A percentile compares a stretch with the other conserved stretches of the same genome.
These are phyloP conservation scores for Eimeria maxima DNA, from an alignment of 169 alveolate species.

Conservation along the genomic window DNA sequence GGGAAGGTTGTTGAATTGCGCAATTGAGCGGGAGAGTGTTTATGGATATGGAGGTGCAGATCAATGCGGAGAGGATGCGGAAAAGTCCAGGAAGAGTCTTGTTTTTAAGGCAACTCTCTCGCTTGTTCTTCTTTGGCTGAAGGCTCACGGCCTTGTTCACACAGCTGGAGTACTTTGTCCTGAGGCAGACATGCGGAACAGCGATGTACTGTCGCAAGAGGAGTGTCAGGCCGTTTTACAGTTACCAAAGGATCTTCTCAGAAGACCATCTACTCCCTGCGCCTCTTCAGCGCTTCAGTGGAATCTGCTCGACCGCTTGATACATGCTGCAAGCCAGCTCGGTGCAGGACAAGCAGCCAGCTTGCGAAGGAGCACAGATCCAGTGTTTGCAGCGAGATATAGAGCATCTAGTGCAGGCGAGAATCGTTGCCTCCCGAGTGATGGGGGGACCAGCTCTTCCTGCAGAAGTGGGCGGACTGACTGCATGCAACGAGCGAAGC, in stretches of 20 bases:
- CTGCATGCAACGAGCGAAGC: neutral
- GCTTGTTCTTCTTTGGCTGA: conserved; percentile 52
- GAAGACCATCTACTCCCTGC: neutral
- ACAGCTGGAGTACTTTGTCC: conserved; percentile 69
- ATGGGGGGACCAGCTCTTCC: neutral
- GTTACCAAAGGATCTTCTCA: conserved; percentile 35
- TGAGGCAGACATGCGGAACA: conserved; percentile 23
- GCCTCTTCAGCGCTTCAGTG: conserved; percentile 33
- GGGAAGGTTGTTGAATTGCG: conserved; percentile 23
- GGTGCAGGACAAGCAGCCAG: neutral
- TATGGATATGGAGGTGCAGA: neutral
- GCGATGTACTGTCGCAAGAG: conserved; percentile 65
- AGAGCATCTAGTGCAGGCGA: conserved; percentile 23
- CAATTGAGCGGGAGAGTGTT: neutral
- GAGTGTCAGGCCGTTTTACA: conserved; percentile 39
- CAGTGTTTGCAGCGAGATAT: neutral
- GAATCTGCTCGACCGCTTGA: conserved; percentile 55
- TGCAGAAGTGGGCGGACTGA: neutral
- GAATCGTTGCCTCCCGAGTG: neutral
- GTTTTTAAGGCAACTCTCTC: conserved; percentile 74
- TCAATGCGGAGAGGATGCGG: neutral
- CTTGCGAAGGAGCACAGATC: neutral
- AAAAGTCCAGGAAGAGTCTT: neutral
- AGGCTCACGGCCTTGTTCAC: conserved; percentile 66
- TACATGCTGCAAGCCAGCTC: conserved; percentile 16